Base-by-base conservation (phyloP, 2,329 filamentous ascomycete genomes). In the Trichoderma afroharzianum region DNA sequence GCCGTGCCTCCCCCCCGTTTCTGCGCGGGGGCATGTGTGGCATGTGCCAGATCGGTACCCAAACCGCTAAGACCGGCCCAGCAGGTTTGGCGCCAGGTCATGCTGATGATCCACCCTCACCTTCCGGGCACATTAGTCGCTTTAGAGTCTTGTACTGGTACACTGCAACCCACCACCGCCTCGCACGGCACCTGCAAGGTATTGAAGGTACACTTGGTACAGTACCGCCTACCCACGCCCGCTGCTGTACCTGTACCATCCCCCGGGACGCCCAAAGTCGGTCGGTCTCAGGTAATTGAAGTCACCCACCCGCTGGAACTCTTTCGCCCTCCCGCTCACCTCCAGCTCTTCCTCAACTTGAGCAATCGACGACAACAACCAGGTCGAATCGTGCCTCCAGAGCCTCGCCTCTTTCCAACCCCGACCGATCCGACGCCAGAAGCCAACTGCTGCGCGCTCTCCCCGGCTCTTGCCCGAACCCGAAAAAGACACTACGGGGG, bases 271-370 rank as follows among this genome's bases (percentile, higher is more conserved):
- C 30, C 43, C 43, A 21, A 24, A 14, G 47, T 50, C 47, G 47
- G n/a, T 53, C 47, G 21, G 47, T 53, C 47, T 53, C 47, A 53
- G 47, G 47, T 53, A 24, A 53, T 53, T 53, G n/a, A 53, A 53
- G 47, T 53, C 47, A 53, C 47, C 47, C 47, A 53, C 58, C 57
- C 64, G 69, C 66, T 30, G 24, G 15, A 30, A 12, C 64, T 69
- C 59, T 43, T 61, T 64, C 67, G 24, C 70, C 62, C 70, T 72
- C 55, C 70, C 57, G 70, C 70, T 72, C 70, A 72, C 70, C 70
- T 72, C 61, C 70, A 72, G 66, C 70, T 72, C 61, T 57, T 59
- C 53, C 53, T 32, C 30, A 62, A 8, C 32, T 61, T 14, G 33
- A 68, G 26, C 30, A 9, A 12, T 59, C 50, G 58, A 70, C 63